Percentiles rank a stretch among this genome's conserved stretches.
These are phyloP conservation scores for Trichothecium sympodiale DNA, from an alignment of 2,329 filamentous ascomycete genomes.

Conservation along the genomic window DNA sequence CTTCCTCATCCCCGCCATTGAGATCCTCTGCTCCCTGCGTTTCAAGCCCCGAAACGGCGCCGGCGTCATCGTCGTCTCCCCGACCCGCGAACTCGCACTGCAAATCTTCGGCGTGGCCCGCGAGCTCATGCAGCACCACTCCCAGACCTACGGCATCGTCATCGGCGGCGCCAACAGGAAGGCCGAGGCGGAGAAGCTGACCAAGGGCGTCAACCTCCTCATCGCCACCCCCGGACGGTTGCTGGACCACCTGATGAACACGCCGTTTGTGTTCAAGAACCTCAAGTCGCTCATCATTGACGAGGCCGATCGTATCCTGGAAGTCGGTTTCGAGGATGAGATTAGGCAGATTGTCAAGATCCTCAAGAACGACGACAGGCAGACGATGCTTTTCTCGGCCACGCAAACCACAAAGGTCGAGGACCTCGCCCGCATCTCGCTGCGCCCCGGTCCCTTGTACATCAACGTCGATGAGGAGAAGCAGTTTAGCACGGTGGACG, in stretches of 20 bases:
- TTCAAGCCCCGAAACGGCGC: conserved; percentile 95
- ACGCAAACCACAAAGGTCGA: conserved; percentile 98
- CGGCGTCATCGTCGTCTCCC: conserved; percentile 85
- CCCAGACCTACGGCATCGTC: conserved; percentile 89
- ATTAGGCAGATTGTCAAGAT: conserved; percentile 97
- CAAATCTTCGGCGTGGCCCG: conserved; percentile 94
- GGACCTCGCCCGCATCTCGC: conserved; percentile 86
- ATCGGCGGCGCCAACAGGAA: conserved; percentile 89
- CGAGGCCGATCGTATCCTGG: conserved; percentile 90
- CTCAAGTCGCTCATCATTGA: conserved; percentile 87
- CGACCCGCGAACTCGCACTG: conserved; percentile 84
- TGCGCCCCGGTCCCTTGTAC: conserved; percentile 83
- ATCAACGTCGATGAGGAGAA: conserved; percentile 92
- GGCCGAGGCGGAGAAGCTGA: conserved; percentile 87
- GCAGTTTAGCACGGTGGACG: conserved; percentile 84
- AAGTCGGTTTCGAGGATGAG: conserved; percentile 97
- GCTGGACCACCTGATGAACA: conserved; percentile 90
- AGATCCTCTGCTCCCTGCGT: conserved; percentile 79
- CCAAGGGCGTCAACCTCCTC: conserved; percentile 86
- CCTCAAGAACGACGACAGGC: conserved; percentile 63
- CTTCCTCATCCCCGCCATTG: conserved; percentile 87
- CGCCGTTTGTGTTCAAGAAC: conserved; percentile 87
- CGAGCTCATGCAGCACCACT: conserved; percentile 87
- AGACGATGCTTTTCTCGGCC: conserved; percentile 97
- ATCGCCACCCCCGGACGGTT: conserved; percentile 90